phyloP scores from a whole-genome alignment of 148 eudicot genomes.

The Amaranthus hypochondriacus region DNA sequence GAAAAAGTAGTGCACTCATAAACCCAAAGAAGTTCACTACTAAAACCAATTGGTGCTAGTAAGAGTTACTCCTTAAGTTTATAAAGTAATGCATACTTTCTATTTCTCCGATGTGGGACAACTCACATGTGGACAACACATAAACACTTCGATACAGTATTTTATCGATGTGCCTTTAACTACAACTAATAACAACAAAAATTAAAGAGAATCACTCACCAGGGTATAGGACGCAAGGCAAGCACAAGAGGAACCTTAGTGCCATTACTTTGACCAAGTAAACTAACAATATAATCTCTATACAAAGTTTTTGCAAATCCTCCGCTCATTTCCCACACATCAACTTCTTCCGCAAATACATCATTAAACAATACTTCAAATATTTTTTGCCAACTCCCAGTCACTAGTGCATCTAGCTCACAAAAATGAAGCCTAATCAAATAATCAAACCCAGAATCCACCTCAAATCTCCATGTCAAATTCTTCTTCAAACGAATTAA shows the following conservation, averaged over 20 bases:
- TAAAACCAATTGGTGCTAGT: too few species aligned
- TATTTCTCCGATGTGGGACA: too few species aligned
- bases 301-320: constrained; percentile 5
- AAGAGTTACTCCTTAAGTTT: too few species aligned
- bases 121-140: too few species aligned
- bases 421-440: constrained; percentile 43
- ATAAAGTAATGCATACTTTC: too few species aligned
- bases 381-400: background rate
- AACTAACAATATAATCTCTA: constrained; percentile 28
- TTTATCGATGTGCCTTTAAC: too few species aligned
- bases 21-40: too few species aligned
- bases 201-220: background rate
- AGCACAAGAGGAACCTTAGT: constrained; percentile 23
- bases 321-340: constrained; percentile 8
- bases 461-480: constrained; percentile 32
- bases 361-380: constrained; percentile 30
- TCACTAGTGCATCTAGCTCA: constrained; percentile 19
- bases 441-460: constrained; percentile 45
- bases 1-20: too few species aligned
- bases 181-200: background rate
- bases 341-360: constrained; percentile 19
- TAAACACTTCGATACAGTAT: too few species aligned
- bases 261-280: constrained; percentile 6
- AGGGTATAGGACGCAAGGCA: constrained; percentile 2
- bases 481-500: background rate